These are phyloP conservation scores for Lupinus albus DNA, from an alignment of 306 rosid genomes.

Conservation along the genomic window DNA sequence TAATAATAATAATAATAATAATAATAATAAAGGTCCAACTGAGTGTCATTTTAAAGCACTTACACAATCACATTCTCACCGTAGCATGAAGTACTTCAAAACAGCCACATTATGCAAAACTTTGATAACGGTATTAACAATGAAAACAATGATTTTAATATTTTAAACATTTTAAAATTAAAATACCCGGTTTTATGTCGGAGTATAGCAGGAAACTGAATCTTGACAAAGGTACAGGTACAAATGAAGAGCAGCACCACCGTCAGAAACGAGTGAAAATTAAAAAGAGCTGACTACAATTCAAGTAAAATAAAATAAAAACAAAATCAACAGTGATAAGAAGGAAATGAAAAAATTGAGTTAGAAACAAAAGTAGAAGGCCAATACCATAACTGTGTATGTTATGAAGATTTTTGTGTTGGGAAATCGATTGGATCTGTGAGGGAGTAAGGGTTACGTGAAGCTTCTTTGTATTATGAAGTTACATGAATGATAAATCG, in stretches of 20 bases:
- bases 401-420: not conserved
- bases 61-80: too few relatives aligned
- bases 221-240: conserved; percentile 77
- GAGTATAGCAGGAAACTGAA: conserved; percentile 76
- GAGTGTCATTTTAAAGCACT: too few relatives aligned
- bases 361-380: not conserved
- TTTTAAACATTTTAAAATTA: not conserved
- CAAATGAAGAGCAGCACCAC: conserved; percentile 79
- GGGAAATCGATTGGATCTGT: conserved; percentile 41
- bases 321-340: not conserved
- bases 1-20: too few relatives aligned
- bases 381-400: conserved; percentile 45
- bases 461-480: not conserved
- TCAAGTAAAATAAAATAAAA: not conserved
- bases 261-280: conserved; percentile 79
- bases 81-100: too few relatives aligned
- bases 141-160: not conserved
- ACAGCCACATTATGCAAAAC: too few relatives aligned
- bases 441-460: not conserved
- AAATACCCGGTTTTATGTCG: conserved; percentile 75
- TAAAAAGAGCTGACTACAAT: conserved; percentile 79
- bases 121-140: not conserved
- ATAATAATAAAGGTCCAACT: too few relatives aligned
- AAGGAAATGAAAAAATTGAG: not conserved
- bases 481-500: not conserved